Base-by-base conservation (phyloP, 1,284 basidiomycete species). In the Schizopora paradoxa region DNA sequence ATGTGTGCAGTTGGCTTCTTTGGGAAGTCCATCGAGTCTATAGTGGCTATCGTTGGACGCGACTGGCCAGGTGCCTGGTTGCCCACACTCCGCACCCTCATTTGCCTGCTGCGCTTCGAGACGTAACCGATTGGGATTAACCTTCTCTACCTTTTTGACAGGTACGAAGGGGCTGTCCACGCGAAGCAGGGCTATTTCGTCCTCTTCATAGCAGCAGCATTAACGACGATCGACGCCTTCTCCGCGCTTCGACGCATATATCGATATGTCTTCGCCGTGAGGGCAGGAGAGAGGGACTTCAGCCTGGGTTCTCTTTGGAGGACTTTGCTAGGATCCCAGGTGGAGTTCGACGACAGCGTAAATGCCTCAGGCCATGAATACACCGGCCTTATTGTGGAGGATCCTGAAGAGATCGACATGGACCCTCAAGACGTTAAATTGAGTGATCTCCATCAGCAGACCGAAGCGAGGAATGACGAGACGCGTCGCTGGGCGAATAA, bases 91-190 rank as follows among this genome's bases (percentile, higher is more conserved):
- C n/a, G n/a, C n/a, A n/a, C n/a, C n/a, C n/a, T n/a, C n/a, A n/a
- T n/a, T n/a, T n/a, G n/a, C n/a, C n/a, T n/a, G n/a, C n/a, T n/a
- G n/a, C n/a, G n/a, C n/a, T n/a, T n/a, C n/a, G n/a, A n/a, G n/a
- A n/a, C n/a, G n/a, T n/a, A n/a, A n/a, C n/a, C n/a, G n/a, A n/a
- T n/a, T n/a, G n/a, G n/a, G n/a, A n/a, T n/a, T n/a, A n/a, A n/a
- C n/a, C n/a, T n/a, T n/a, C n/a, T 19, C 21, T 26, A 32, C 10
- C 35, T 41, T 11, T 25, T 22, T 25, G 29, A 44, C 58, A 88
- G 85, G 78, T 88, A 88, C 59, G 67, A 82, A 66, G 76, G 77
- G 56, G 68, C 68, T 54, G 71, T 68, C 14, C 90, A 92, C 58
- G 67, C 74, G 2, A 60, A 63, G 10, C 76, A 83, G 43, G 85